Conservation (phyloP, 768 basidiomycete species). For the Phallus indusiatus region DNA sequence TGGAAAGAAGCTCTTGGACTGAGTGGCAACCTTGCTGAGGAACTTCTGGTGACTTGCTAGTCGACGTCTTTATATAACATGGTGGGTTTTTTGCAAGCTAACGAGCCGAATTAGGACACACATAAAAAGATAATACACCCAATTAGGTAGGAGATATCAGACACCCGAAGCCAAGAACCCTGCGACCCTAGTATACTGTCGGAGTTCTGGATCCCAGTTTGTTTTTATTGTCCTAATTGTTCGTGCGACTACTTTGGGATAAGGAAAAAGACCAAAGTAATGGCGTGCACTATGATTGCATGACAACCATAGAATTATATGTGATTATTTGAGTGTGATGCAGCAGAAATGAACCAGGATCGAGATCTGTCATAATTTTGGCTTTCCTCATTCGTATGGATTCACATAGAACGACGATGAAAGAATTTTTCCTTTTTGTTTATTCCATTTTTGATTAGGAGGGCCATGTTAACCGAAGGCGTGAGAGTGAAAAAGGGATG, state of each 20-base stretch:
- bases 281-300: neutral
- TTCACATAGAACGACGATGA: too few species aligned
- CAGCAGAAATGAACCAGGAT: too few species aligned
- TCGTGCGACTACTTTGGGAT: neutral
- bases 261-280: neutral
- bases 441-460: neutral
- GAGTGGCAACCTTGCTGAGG: neutral
- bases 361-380: too few species aligned
- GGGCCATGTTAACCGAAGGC: neutral
- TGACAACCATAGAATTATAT: too few species aligned
- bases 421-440: neutral
- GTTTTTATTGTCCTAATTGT: neutral
- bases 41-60: neutral
- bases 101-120: neutral
- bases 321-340: too few species aligned
- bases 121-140: neutral
- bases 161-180: neutral
- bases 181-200: neutral
- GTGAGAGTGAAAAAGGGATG: neutral
- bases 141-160: neutral
- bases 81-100: neutral
- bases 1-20: too few species aligned
- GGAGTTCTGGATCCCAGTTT: neutral
- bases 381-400: too few species aligned
- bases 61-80: neutral